Conservation (phyloP, 495 filamentous ascomycete species). For the Geopyxis carbonaria region DNA sequence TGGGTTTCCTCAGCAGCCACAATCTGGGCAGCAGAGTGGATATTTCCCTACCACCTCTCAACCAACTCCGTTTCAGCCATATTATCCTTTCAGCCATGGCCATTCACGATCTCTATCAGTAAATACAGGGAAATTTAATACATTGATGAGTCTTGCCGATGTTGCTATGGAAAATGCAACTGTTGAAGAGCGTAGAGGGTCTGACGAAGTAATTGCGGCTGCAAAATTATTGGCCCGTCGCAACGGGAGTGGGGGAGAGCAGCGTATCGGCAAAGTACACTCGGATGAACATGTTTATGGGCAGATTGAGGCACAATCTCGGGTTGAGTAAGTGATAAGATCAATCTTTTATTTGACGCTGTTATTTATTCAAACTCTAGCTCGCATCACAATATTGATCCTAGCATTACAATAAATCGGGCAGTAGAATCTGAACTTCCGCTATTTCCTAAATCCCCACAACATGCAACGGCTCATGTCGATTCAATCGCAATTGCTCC, state of each 20-base stretch:
- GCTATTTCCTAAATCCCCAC: constrained; percentile 9
- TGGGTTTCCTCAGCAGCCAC: constrained; percentile 1
- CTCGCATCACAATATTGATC: constrained; percentile 6
- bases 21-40: neutral
- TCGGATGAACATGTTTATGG: too few relatives aligned
- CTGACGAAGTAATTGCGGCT: constrained; percentile 19
- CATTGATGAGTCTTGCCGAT: constrained; percentile 19
- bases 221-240: constrained; percentile 14
- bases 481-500: neutral
- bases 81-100: neutral
- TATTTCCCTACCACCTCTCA: neutral
- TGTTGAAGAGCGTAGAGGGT: constrained; percentile 11
- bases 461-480: neutral
- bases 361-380: too few relatives aligned
- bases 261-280: too few relatives aligned
- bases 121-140: constrained; percentile 1
- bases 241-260: constrained; percentile 13
- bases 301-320: too few relatives aligned
- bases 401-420: neutral
- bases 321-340: too few relatives aligned
- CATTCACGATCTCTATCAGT: too few relatives aligned
- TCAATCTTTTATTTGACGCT: too few relatives aligned
- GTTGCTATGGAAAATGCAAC: constrained; percentile 19
- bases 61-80: neutral
- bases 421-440: neutral